phyloP scores from a whole-genome alignment of 306 rosid species.

The Sesbania bispinosa region DNA sequence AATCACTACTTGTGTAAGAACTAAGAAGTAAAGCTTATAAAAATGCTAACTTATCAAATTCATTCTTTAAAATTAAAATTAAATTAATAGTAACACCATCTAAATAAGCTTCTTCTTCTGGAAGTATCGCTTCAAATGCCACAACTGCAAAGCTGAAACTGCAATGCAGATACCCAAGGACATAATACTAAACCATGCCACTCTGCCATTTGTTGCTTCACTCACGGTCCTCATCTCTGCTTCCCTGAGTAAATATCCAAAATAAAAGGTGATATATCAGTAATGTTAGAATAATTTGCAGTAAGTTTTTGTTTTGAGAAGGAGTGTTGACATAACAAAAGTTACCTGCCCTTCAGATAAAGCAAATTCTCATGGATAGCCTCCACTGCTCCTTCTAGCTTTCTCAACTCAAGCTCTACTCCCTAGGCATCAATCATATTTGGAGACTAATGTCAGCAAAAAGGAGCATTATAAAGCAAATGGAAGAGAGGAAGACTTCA shows the following conservation, averaged over 20 bases:
- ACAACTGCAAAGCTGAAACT: conserved; percentile 75
- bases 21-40: conserved; percentile 5
- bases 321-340: not conserved
- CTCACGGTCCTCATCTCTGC: conserved; percentile 75
- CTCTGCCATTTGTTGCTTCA: conserved; percentile 69
- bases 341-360: conserved; percentile 68
- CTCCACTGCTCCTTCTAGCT: conserved; percentile 83
- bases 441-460: not conserved
- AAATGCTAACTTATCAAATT: not conserved
- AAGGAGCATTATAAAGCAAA: not conserved
- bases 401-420: conserved; percentile 78
- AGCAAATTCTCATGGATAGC: conserved; percentile 75
- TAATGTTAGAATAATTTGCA: not conserved
- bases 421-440: conserved; percentile 48
- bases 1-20: not conserved
- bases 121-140: conserved; percentile 83
- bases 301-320: not conserved
- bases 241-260: conserved; percentile 47
- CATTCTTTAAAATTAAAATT: not conserved
- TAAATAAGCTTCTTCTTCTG: conserved; percentile 87
- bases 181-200: conserved; percentile 67
- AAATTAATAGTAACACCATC: conserved; percentile 14
- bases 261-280: not conserved
- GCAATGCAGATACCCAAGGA: conserved; percentile 71
- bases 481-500: not conserved